Base-by-base conservation (phyloP, 2,329 filamentous ascomycete genomes). In the Hortaea werneckii region DNA sequence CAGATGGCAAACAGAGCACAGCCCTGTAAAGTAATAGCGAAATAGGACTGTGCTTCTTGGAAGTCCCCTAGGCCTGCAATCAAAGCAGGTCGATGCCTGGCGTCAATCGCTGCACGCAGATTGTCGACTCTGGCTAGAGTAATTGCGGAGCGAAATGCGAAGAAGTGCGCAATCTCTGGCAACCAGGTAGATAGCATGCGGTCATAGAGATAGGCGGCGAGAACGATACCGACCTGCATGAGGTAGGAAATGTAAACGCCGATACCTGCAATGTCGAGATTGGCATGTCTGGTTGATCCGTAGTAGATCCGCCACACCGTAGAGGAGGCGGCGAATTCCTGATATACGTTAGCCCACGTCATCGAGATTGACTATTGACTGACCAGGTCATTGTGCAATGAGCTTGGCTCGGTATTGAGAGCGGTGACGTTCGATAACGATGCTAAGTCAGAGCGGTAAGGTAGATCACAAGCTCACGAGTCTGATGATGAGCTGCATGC, bases 31-130 rank as follows among this genome's bases (percentile, higher is more conserved):
- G 47, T 49, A 41, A 51, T 26, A 12, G 49, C 41, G 35, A 47
- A 51, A 44, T 44, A 51, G 32, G 34, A 40, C 13, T 51, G 49
- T 2, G 46, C 37, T 46, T 49, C 43, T 38, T 51, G 49, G 29
- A 46, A 51, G 29, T 51, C 49, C 1, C 45, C 40, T 2, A 49
- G 49, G 9, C 46, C 44, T 13, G 43, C 41, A 12, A 45, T 39
- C 40, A 51, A 44, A 5, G 49, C 49, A 5, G 49, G 43, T 34
- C 39, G 35, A 12, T 51, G 49, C 11, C 44, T 41, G n/a, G 34
- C 42, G 6, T 51, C 28, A 12, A 51, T 7, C 29, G 30, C 26
- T 8, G 7, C 26, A 29, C 10, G 28, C 20, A 45, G 11, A 13
- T 8, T 12, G 9, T 20, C 37, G 6, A 12, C 37, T 6, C 37